These are phyloP conservation scores for Cyclotella baltica DNA, from an alignment of 108 stramenopile genomes.

Conservation along the genomic window DNA sequence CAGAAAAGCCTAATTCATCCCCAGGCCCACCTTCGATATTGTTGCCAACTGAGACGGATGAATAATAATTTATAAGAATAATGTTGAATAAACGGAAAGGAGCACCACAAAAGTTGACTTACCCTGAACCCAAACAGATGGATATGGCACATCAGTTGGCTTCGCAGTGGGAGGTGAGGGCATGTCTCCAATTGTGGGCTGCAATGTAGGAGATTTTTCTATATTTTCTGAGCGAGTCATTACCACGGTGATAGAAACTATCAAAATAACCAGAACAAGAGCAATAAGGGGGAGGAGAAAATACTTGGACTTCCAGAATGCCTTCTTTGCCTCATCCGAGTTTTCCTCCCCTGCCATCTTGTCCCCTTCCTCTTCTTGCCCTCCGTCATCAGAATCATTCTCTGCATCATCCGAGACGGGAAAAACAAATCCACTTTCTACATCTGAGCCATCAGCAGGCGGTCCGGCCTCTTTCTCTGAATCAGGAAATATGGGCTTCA, in stretches of 20 bases:
- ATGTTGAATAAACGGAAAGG: neutral
- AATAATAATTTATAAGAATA: neutral
- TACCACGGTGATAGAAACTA: conserved; percentile 1
- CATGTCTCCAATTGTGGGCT: conserved; percentile 7
- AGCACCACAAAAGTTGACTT: neutral
- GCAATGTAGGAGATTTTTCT: neutral
- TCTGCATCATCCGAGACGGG: neutral
- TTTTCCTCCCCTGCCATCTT: neutral
- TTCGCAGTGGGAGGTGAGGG: neutral
- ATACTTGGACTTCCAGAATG: conserved; percentile 30
- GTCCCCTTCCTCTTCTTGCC: too few relatives aligned
- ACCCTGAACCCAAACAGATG: conserved; percentile 20
- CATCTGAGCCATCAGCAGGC: neutral
- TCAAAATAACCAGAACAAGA: conserved; percentile 13
- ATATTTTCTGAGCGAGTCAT: neutral
- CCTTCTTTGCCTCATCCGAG: neutral
- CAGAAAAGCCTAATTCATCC: conserved; percentile 54
- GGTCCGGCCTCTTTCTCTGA: neutral
- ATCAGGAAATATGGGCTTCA: neutral
- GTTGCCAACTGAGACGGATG: conserved; percentile 29
- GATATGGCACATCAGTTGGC: neutral
- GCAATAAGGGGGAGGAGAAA: conserved; percentile 7
- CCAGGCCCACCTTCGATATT: conserved; percentile 38
- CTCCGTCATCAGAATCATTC: neutral
- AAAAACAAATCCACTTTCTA: neutral